Base-by-base conservation (phyloP, 2,329 filamentous ascomycete species). In the Botrytis fragariae region DNA sequence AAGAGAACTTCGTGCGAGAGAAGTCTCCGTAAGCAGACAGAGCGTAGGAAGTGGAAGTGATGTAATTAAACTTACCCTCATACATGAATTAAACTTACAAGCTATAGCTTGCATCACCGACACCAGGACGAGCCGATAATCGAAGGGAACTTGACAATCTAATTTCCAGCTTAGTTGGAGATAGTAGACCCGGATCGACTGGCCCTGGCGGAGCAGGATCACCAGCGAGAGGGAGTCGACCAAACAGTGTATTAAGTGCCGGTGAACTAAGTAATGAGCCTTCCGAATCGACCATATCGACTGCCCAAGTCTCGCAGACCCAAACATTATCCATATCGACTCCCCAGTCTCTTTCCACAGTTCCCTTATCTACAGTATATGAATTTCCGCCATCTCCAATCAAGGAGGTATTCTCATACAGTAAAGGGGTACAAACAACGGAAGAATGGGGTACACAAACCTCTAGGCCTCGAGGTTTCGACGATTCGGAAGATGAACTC, bases 391-490 rank as follows among this genome's bases (percentile, higher is more conserved):
- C 93, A 1, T 91, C 90, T 32, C 90, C 92, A 48, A 89, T 91
- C 72, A 89, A 92, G 76, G 96, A 99, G 82, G 87, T 97, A 74
- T 94, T 97, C 80, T 97, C 94, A 71, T 99, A 99, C 86, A 98
- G 93, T 86, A 98, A 98, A 84, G 95, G 91, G 72, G 94, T 98
- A 35, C 97, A 99, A 83, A 98, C 96, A 25, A 90, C 92, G 35
- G 92, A 94, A 79, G 90, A 91, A 75, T 93, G 93, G 89, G 83
- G 83, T 10, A 85, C 86, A 8, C 84, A 86, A 73, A 84, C 87
- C 42, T 84, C 86, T 48, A 85, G 86, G 45, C 83, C 87, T 1
- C 86, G 87, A 69, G 86, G 85, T 5, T 85, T 86, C 65, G 87
- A 89, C 14, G 88, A 88, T 44, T 87, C 88, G 37, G 90, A 90